Percentiles rank a stretch among this genome's conserved stretches.
Conservation (phyloP, 139 green algal genomes). For the Yamagishiella unicocca region DNA sequence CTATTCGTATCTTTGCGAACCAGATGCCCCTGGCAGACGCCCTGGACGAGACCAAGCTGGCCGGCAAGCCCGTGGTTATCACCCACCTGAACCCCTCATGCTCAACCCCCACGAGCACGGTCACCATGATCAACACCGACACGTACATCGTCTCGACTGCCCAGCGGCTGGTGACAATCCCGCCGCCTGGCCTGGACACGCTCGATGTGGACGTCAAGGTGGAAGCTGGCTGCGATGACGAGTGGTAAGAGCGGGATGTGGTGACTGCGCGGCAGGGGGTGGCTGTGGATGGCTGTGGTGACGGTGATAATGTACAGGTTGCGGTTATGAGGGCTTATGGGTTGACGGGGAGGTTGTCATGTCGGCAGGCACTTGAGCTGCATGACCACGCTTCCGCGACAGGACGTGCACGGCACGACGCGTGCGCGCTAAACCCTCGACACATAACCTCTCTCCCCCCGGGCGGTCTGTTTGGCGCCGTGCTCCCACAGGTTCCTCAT, state of each 20-base stretch:
- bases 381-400: too few species aligned
- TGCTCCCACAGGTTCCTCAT: constrained; percentile 10
- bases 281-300: too few species aligned
- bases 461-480: too few species aligned
- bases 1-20: background rate
- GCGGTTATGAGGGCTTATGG: too few species aligned
- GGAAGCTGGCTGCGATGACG: background rate
- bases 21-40: background rate
- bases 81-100: constrained; percentile 8
- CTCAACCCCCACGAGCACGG: background rate
- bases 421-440: too few species aligned
- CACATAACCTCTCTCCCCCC: too few species aligned
- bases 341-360: too few species aligned
- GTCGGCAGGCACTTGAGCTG: too few species aligned
- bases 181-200: background rate
- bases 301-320: too few species aligned
- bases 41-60: background rate
- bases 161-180: background rate
- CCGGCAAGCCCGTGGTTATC: background rate
- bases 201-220: constrained; percentile 28
- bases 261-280: too few species aligned
- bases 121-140: background rate
- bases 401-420: too few species aligned
- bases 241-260: too few species aligned
- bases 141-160: background rate